Base-by-base conservation (phyloP, 305 asterid species). In the Euphrasia arctica region DNA sequence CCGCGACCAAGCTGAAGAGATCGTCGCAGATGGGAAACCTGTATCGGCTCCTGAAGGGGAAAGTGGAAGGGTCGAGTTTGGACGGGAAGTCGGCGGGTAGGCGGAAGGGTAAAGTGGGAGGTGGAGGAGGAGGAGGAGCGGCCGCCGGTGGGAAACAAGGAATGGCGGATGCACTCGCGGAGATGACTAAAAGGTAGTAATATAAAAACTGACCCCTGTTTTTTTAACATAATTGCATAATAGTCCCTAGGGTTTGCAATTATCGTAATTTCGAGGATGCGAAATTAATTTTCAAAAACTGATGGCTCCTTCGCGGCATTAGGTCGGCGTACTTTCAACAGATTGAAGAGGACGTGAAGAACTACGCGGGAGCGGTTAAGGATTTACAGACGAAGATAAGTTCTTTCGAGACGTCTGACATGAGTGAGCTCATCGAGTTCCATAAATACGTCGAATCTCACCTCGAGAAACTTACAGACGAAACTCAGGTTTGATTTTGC, bases 11-110 rank as follows among this genome's bases (percentile, higher is more conserved):
- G 54, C 64, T 91, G 79, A 87, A 87, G 82, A 87, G 98, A 71
- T 91, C 96, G 25, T 77, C 98, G 2, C 95, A 91, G 62, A 87
- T 91, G 92, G 95, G 95, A 0, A 83, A 72, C 64, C 85, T 91
- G 12, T 91, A 91, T 65, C 79, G 96, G 36, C 80, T 81, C 67
- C 95, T 91, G 25, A 91, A 85, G 72, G 91, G 89, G 32, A 87
- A 91, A 73, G 96, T 91, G 36, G 98, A 91, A 81, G 98, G 96
- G 29, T 75, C 90, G 6, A 65, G 71, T 61, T 63, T 68, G 63
- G 76, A 81, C 4, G 81, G 76, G 31, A 89, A 79, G 77, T 66
- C 85, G 15, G 48, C 72, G 0, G 81, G 72, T 0, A 79, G 80
- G 2, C 83, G 89, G 65, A 81, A 75, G 67, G 83, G 90, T 55